Evolutionary conservation across 2,329 filamentous ascomycete genomes (phyloP).

Genomic region (Cadophora sp.): DNA sequence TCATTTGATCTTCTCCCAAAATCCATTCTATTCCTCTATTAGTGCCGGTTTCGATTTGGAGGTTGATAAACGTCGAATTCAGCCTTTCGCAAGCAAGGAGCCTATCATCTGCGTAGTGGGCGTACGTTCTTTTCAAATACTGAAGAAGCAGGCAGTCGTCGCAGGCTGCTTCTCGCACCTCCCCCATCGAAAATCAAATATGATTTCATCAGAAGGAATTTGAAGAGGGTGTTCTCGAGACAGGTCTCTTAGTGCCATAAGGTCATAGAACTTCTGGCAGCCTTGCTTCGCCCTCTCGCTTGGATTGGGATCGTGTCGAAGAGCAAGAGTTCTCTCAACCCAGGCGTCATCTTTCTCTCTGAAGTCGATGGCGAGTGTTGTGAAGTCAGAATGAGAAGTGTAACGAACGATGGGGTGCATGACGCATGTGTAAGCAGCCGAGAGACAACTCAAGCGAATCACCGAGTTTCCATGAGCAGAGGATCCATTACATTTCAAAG

Average conservation of each 20-base stretch:
- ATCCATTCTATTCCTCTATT: background rate
- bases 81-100: background rate
- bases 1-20: too few relatives aligned
- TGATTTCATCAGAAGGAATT: background rate
- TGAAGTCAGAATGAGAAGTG: too few relatives aligned
- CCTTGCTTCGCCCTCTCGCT: background rate
- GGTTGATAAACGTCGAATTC: background rate
- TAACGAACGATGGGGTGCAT: too few relatives aligned
- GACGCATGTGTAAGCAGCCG: too few relatives aligned
- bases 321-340: conserved; percentile 10
- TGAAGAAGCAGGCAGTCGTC: background rate
- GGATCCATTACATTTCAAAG: too few relatives aligned
- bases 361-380: background rate
- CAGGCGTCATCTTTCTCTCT: conserved; percentile 9
- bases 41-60: background rate
- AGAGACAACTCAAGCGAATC: too few relatives aligned
- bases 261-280: background rate
- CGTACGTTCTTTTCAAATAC: background rate
- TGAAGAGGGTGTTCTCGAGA: background rate
- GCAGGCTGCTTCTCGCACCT: background rate
- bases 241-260: background rate
- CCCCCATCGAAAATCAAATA: background rate
- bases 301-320: background rate
- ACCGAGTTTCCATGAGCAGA: too few relatives aligned
- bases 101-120: background rate